Evolutionary conservation across 208 protist genomes (phyloP).

Genomic region (Leishmania arabica): DNA sequence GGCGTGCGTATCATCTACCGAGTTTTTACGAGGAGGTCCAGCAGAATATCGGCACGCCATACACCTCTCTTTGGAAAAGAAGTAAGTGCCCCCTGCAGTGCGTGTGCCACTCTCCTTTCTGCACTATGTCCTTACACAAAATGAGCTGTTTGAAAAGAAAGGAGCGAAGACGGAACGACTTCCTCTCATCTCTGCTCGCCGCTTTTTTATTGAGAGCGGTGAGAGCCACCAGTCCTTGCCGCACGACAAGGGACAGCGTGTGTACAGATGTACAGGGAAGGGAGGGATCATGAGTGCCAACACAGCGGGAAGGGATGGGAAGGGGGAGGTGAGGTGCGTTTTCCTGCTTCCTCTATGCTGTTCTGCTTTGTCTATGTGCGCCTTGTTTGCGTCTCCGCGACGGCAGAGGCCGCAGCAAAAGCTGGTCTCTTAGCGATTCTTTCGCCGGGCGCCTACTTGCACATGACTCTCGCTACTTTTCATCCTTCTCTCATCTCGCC

Average conservation of each 20-base stretch:
- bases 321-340: not conserved
- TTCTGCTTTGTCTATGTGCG: not conserved
- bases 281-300: not conserved
- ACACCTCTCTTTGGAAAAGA: not conserved
- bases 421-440: not conserved
- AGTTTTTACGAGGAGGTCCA: not conserved
- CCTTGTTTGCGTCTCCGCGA: not conserved
- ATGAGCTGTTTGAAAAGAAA: not conserved
- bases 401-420: not conserved
- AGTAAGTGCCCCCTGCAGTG: not conserved
- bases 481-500: not conserved
- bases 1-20: not conserved
- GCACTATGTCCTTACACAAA: not conserved
- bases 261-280: not conserved
- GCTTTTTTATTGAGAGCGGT: not conserved
- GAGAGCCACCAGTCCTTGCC: not conserved
- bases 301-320: not conserved
- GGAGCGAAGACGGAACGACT: not conserved
- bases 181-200: not conserved
- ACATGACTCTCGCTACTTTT: constrained; percentile 8
- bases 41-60: not conserved
- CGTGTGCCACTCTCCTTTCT: not conserved
- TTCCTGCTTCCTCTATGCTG: not conserved
- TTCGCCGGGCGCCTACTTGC: not conserved
- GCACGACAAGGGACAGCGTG: not conserved